Evolutionary conservation across 1,139 yeast species (phyloP).

Genomic region (Candida dubliniensis): DNA sequence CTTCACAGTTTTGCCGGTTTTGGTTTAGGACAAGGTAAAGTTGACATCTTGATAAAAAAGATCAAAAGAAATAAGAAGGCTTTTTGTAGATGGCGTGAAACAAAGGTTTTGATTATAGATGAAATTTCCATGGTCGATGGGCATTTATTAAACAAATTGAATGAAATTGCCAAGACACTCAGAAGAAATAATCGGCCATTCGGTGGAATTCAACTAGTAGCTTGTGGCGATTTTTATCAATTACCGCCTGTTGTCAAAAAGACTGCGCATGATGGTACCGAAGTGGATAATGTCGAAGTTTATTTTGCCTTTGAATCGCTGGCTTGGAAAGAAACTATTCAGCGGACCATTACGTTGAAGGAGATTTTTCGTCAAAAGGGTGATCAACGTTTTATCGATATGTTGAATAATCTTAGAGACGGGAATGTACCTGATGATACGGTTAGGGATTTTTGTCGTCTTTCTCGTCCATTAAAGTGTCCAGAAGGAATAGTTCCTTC

Average conservation of each 20-base stretch:
- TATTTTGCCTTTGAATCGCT: constrained; percentile 76
- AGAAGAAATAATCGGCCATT: constrained; percentile 59
- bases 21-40: constrained; percentile 59
- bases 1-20: constrained; percentile 85
- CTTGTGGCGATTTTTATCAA: constrained; percentile 91
- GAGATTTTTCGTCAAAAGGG: constrained; percentile 93
- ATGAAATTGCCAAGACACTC: constrained; percentile 59
- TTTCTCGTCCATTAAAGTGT: constrained; percentile 55
- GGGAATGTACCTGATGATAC: constrained; percentile 65
- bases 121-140: constrained; percentile 92
- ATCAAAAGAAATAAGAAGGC: constrained; percentile 57
- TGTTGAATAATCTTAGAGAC: constrained; percentile 84
- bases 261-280: constrained; percentile 24
- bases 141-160: constrained; percentile 65
- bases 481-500: constrained; percentile 83
- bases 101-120: constrained; percentile 73
- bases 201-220: constrained; percentile 85
- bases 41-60: constrained; percentile 47
- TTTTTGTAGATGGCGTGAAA: constrained; percentile 57
- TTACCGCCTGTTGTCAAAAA: constrained; percentile 71
- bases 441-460: constrained; percentile 50
- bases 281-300: constrained; percentile 20
- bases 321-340: constrained; percentile 69
- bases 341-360: constrained; percentile 64
- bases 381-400: constrained; percentile 70